These are phyloP conservation scores for Penicillium sp. DNA, from an alignment of 2,329 filamentous ascomycete genomes.

Conservation along the genomic window DNA sequence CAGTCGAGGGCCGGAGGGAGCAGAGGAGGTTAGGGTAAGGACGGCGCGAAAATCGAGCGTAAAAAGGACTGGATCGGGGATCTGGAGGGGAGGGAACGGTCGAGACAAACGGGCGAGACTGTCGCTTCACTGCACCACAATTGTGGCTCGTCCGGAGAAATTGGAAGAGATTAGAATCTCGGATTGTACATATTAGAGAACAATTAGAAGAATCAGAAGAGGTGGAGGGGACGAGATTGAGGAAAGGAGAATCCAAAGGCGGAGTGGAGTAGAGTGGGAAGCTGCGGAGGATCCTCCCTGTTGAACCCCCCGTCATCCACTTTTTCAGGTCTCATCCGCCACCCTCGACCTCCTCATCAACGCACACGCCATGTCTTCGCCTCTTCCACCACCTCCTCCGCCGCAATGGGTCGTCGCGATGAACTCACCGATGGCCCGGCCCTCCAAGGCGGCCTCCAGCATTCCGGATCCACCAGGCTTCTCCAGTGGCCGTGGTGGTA, in stretches of 20 bases:
- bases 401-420: conserved; percentile 85
- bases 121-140: conserved; percentile 15
- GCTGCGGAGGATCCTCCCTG: conserved; percentile 30
- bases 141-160: conserved; percentile 12
- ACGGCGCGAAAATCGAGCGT: conserved; percentile 3
- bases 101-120: conserved; percentile 17
- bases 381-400: conserved; percentile 45
- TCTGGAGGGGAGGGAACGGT: conserved; percentile 6
- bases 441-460: conserved; percentile 58
- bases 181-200: conserved; percentile 14
- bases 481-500: conserved; percentile 54
- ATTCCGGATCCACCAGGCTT: conserved; percentile 88
- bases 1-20: not conserved
- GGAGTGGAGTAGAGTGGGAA: conserved; percentile 18
- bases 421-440: conserved; percentile 65
- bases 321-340: conserved; percentile 7
- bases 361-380: conserved; percentile 19
- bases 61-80: not conserved
- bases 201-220: conserved; percentile 11
- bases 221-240: conserved; percentile 6
- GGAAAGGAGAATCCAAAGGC: conserved; percentile 23
- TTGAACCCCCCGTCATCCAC: conserved; percentile 12
- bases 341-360: conserved; percentile 15
- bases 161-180: conserved; percentile 15
- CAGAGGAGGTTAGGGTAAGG: not conserved